A percentile compares a stretch with the other conserved stretches of the same genome.
Evolutionary conservation across 805 yeast species (phyloP).

Genomic region (Metschnikowia peoriensis): DNA sequence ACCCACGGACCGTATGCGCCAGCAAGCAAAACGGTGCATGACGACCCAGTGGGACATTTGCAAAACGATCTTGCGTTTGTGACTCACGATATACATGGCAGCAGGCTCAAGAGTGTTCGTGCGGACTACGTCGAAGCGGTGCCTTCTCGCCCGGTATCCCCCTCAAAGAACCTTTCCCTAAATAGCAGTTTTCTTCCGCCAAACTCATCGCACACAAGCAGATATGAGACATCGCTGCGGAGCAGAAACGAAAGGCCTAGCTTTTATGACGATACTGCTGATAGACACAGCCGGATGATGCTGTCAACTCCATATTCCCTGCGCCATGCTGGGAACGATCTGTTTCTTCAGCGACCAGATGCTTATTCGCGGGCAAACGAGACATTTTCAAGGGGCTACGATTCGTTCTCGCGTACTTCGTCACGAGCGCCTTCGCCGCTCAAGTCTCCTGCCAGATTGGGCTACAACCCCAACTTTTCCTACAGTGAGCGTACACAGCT

Average conservation of each 20-base stretch:
- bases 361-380: conserved; percentile 11
- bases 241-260: conserved; percentile 6
- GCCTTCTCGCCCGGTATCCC: conserved; percentile 14
- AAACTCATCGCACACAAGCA: not conserved
- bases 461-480: conserved; percentile 15
- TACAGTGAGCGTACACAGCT: conserved; percentile 19
- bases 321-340: conserved; percentile 13
- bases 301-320: conserved; percentile 19
- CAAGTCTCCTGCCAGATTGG: conserved; percentile 17
- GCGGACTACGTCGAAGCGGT: conserved; percentile 12
- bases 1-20: conserved; percentile 38
- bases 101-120: conserved; percentile 18
- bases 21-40: conserved; percentile 24
- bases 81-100: conserved; percentile 50
- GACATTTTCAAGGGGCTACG: conserved; percentile 13
- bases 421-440: conserved; percentile 18
- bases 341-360: conserved; percentile 11
- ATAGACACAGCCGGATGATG: conserved; percentile 12
- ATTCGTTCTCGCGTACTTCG: conserved; percentile 14
- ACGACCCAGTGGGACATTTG: conserved; percentile 21
- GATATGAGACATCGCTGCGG: conserved; percentile 5
- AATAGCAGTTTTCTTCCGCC: conserved; percentile 5
- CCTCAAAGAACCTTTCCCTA: conserved; percentile 7
- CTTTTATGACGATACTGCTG: conserved; percentile 10
- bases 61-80: conserved; percentile 40